A percentile compares a stretch with the other conserved stretches of the same genome.
These are phyloP conservation scores for Chlorella sp. DNA, from an alignment of 139 green algal genomes.

Conservation along the genomic window DNA sequence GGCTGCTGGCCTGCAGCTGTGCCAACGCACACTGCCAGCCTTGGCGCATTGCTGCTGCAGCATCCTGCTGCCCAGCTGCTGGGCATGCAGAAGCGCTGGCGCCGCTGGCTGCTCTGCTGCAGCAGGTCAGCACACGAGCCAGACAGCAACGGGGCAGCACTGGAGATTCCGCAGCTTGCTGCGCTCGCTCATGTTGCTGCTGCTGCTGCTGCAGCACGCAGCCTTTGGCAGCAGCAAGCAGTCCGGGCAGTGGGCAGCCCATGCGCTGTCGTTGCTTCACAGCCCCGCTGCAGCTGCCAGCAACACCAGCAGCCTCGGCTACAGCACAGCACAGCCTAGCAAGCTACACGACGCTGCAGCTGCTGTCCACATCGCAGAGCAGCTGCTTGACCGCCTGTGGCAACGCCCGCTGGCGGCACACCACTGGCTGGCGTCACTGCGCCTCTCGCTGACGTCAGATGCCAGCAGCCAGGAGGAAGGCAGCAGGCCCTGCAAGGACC, in stretches of 20 bases:
- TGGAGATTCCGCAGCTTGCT: not conserved
- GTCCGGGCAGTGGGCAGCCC: slow-evolving; percentile 5
- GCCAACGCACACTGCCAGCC: too few relatives aligned
- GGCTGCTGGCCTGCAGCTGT: too few relatives aligned
- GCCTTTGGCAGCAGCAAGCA: slow-evolving; percentile 6
- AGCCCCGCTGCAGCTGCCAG: not conserved
- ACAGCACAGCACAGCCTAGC: not conserved
- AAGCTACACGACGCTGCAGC: not conserved
- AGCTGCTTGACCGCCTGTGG: slow-evolving; percentile 17
- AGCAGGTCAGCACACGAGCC: not conserved
- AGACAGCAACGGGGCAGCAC: too few relatives aligned
- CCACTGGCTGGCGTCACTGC: slow-evolving; percentile 30
- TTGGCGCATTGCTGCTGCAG: not conserved
- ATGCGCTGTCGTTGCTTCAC: not conserved
- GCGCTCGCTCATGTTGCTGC: slow-evolving; percentile 29
- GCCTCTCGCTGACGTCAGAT: not conserved
- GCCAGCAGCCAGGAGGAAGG: not conserved
- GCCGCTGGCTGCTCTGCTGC: not conserved
- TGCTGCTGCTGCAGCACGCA: slow-evolving; percentile 9
- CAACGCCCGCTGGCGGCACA: not conserved
- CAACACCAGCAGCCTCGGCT: not conserved
- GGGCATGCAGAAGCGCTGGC: too few relatives aligned
- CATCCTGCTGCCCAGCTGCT: too few relatives aligned
- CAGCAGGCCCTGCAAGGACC: not conserved
- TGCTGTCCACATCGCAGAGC: not conserved